A percentile compares a stretch with the other conserved stretches of the same genome.
phyloP scores from a whole-genome alignment of 345 rosid genomes.

The Pistacia integerrima region DNA sequence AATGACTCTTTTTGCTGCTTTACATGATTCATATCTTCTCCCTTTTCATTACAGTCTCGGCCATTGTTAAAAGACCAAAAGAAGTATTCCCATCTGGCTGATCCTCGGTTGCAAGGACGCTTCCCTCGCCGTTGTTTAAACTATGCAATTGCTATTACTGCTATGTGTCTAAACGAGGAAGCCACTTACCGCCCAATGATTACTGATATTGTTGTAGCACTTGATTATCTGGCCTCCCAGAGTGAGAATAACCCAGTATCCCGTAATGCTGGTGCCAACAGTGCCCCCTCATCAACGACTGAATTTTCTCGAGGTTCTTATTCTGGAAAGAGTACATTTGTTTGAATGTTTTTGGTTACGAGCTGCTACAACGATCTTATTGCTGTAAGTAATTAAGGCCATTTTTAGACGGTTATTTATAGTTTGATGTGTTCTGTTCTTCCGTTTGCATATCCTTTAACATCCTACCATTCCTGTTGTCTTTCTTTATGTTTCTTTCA shows the following conservation, averaged over 20 bases:
- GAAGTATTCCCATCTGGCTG: constrained; percentile 66
- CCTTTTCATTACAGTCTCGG: constrained; percentile 51
- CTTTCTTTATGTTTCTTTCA: neutral
- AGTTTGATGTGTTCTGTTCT: too few relatives aligned
- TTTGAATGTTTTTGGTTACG: constrained; percentile 17
- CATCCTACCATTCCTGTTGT: too few relatives aligned
- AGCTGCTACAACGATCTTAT: neutral
- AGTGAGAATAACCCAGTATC: constrained; percentile 25
- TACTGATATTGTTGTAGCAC: constrained; percentile 82
- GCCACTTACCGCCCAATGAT: constrained; percentile 86
- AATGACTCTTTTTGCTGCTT: neutral
- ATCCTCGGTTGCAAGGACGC: constrained; percentile 69
- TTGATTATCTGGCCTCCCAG: constrained; percentile 71
- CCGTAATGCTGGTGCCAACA: constrained; percentile 18
- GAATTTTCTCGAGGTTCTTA: constrained; percentile 12
- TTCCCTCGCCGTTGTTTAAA: constrained; percentile 81
- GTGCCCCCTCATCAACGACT: constrained; percentile 25
- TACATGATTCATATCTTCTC: neutral
- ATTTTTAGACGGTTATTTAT: neutral
- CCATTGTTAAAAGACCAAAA: constrained; percentile 75
- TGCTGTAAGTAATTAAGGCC: constrained; percentile 4
- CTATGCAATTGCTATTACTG: constrained; percentile 82
- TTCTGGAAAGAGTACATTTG: constrained; percentile 18
- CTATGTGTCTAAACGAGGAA: constrained; percentile 95
- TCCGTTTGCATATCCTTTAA: too few relatives aligned